These are phyloP conservation scores for Hymenoscyphus albidus DNA, from an alignment of 2,329 filamentous ascomycete species.

Conservation along the genomic window DNA sequence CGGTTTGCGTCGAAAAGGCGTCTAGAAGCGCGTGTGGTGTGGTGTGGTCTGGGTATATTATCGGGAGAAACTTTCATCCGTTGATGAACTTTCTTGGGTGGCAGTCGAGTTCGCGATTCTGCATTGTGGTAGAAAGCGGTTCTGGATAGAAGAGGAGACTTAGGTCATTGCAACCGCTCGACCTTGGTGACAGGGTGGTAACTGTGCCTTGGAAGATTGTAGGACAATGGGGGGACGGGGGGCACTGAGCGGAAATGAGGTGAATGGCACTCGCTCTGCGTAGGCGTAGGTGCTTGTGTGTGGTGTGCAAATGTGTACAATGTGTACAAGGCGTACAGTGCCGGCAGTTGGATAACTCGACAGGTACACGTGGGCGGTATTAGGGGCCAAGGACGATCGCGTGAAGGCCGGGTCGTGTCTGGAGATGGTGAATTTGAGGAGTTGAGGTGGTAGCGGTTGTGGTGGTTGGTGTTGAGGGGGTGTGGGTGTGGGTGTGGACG, in stretches of 20 bases:
- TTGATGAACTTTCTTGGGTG: conserved; percentile 35
- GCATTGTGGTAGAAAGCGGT: conserved; percentile 32
- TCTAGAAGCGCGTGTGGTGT: not conserved
- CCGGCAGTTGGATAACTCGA: conserved; percentile 1
- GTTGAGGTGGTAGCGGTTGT: not conserved
- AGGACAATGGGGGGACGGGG: conserved; percentile 7
- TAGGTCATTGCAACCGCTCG: conserved; percentile 31
- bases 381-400: not conserved
- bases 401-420: not conserved
- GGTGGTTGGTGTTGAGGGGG: not conserved
- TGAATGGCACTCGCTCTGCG: not conserved
- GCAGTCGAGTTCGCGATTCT: conserved; percentile 30
- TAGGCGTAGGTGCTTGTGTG: not conserved
- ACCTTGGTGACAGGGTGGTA: conserved; percentile 2
- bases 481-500: not conserved
- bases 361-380: not conserved
- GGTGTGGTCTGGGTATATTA: conserved; percentile 13
- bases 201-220: conserved; percentile 23
- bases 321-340: not conserved
- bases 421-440: not conserved
- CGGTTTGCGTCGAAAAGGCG: not conserved
- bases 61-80: conserved; percentile 28
- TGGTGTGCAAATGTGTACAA: not conserved
- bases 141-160: conserved; percentile 19
- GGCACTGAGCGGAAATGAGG: not conserved